A percentile compares a stretch with the other conserved stretches of the same genome.
These are phyloP conservation scores for Domatiomyces catenatus DNA, from an alignment of 2,329 filamentous ascomycete species.

Conservation along the genomic window DNA sequence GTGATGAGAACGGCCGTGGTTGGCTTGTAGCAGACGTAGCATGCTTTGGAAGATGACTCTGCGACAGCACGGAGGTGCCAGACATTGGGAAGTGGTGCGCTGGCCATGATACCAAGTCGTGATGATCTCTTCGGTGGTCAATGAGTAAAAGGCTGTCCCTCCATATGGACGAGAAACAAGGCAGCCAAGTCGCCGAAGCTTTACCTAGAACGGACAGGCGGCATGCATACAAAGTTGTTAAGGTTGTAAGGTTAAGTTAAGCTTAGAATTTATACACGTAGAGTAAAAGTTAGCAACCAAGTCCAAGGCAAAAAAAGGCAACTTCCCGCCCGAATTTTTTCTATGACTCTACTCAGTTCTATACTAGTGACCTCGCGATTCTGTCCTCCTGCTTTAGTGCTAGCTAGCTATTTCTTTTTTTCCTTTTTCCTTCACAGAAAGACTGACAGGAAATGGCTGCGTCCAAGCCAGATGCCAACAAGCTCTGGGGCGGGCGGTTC, in stretches of 20 bases:
- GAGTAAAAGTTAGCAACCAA: no score
- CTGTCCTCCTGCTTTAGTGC: no score
- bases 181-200: neutral
- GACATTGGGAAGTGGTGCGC: slow-evolving; percentile 47
- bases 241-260: no score
- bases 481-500: slow-evolving; percentile 21
- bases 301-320: no score
- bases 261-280: no score
- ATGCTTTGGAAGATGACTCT: slow-evolving; percentile 66
- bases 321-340: no score
- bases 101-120: slow-evolving; percentile 1
- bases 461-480: slow-evolving; percentile 9
- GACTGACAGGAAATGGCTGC: neutral
- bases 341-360: no score
- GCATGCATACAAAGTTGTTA: neutral
- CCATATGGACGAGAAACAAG: neutral
- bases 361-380: no score
- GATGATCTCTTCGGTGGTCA: no score
- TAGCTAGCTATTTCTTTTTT: no score
- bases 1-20: slow-evolving; percentile 78
- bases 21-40: slow-evolving; percentile 83
- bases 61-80: slow-evolving; percentile 80
- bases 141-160: neutral
- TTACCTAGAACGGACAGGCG: neutral
- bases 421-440: no score